Percentiles rank a stretch among this genome's conserved stretches.
Evolutionary conservation across 2,329 filamentous ascomycete species (phyloP).

Genomic region (Colletotrichum lupini): DNA sequence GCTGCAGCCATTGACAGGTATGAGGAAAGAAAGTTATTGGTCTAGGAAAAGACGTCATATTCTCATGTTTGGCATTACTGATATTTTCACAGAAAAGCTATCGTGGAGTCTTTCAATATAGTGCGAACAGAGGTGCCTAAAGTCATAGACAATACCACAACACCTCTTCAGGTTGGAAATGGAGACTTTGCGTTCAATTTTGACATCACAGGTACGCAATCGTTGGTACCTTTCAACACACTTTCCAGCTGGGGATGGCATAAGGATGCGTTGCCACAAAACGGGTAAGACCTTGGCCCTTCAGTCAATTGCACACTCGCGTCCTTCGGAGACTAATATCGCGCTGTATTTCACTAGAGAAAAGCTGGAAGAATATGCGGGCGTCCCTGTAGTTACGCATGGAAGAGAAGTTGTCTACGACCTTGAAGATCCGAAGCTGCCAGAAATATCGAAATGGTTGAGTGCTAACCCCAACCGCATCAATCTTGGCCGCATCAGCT

Average conservation of each 20-base stretch:
- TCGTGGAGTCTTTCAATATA: not conserved
- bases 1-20: not conserved
- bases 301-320: no score
- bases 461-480: constrained; percentile 58
- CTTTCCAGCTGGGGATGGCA: constrained; percentile 62
- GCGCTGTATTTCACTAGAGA: no score
- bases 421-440: no score
- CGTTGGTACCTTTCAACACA: constrained; percentile 56
- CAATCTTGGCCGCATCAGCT: constrained; percentile 54
- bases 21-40: no score
- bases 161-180: constrained; percentile 57
- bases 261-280: constrained; percentile 57
- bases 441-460: constrained; percentile 55
- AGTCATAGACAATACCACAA: no score
- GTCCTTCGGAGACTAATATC: no score
- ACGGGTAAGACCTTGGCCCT: constrained; percentile 15
- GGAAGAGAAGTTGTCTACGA: no score
- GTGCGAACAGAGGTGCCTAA: no score
- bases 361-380: no score
- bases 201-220: constrained; percentile 56
- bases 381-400: no score
- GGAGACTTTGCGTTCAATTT: constrained; percentile 60
- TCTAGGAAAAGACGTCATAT: not conserved
- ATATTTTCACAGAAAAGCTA: not conserved
- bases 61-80: not conserved